Evolutionary conservation across 1,284 basidiomycete species (phyloP), one percentile per base, ranked within the genome.

Genomic region (Ganoderma sinense): DNA sequence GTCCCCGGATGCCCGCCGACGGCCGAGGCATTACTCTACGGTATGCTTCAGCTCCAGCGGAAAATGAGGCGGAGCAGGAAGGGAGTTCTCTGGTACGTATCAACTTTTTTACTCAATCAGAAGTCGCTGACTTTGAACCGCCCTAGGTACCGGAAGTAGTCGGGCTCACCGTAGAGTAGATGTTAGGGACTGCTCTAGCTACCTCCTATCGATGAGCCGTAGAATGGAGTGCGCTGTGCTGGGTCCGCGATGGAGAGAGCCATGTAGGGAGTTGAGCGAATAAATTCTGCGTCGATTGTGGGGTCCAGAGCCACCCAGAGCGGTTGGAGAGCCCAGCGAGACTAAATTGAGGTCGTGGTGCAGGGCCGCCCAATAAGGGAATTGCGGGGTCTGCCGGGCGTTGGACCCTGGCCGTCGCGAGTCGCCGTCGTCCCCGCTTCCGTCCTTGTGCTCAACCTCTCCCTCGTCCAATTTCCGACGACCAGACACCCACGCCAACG

Each of bases 11-110:
- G 97, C 84, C 96, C 94, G 67, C 95, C 94, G 6, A 94, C 92
- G 4, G 97, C 97, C 36, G 97, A 99, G 83, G 98, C 97, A 14
- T 86, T 99, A 60, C 86, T 96, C 59, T 96, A 97, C 78, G 96
- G 95, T 59, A 95, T 97, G 94, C 88, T 99, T 61, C 97, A 98
- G 82, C 88, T 99, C 59, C 97, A 98, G 84, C 91, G 97, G 74
- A 99, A 99, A 88, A 99, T 99, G 94, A 86, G 97, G 78, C 88
- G 94, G 78, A 94, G 89, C 83, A 87, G 97, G 78, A 95, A 96
- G 85, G 91, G 92, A 69, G 94, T 97, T 10, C 85, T 96, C 62
- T 99, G 98, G 97, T 98, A 79, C 82, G 87, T 82, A 7, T 29
- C 36, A 41, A 26, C 14, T 23, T n/a, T 26, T 20, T 64, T 56